Percentiles rank a stretch among this genome's conserved stretches.
phyloP scores from a whole-genome alignment of 2,329 filamentous ascomycete species.

The Penicillium sp. region DNA sequence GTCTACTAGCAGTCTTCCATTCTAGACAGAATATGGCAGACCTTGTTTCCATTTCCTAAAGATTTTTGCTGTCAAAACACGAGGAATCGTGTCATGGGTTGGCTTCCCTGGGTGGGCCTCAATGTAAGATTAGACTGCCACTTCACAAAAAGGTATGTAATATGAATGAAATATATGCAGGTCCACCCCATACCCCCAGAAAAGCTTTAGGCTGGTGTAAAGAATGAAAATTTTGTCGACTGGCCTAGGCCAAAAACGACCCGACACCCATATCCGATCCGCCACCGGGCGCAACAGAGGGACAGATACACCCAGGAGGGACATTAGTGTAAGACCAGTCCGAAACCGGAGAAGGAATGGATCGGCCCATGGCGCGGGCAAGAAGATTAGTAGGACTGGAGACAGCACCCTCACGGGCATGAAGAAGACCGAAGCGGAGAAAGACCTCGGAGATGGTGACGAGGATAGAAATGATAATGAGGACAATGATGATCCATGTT shows the following conservation, averaged over 20 bases:
- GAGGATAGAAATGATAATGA: constrained; percentile 87
- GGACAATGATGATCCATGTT: constrained; percentile 96
- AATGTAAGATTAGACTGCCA: background rate
- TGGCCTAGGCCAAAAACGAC: constrained; percentile 8
- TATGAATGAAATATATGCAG: background rate
- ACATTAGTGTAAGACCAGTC: constrained; percentile 15
- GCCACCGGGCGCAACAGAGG: constrained; percentile 14
- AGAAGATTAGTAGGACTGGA: constrained; percentile 15
- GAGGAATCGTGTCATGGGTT: background rate
- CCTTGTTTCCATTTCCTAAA: background rate
- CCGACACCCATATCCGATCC: constrained; percentile 11
- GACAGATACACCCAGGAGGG: constrained; percentile 24
- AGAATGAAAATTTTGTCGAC: background rate
- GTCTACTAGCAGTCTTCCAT: background rate
- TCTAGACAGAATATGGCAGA: background rate
- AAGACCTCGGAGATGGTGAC: constrained; percentile 90
- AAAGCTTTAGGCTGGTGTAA: background rate
- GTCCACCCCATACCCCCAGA: background rate
- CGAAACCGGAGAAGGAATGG: constrained; percentile 14
- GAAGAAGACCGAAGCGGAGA: constrained; percentile 76
- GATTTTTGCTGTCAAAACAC: background rate
- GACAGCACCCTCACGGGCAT: constrained; percentile 27
- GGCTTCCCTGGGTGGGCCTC: background rate
- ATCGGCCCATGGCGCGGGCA: constrained; percentile 21
- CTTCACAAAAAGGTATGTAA: background rate